Base-by-base conservation (phyloP, 345 rosid species). In the Turritis glabra region DNA sequence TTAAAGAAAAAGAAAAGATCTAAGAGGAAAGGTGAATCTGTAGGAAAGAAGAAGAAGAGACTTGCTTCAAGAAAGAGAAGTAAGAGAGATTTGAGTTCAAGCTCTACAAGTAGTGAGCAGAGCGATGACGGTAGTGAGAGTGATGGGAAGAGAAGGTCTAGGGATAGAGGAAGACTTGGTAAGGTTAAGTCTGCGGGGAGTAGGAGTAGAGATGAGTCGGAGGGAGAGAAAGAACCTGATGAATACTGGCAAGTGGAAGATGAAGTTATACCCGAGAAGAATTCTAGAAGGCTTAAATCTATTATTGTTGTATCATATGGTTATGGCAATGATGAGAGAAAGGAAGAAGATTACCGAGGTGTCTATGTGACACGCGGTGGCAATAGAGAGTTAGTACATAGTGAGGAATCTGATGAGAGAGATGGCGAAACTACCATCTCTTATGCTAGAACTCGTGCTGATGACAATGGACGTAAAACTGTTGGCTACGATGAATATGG, bases 261-360 rank as follows among this genome's bases (percentile, higher is more conserved):
- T 66, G 76, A 56, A 72, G 67, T 82, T 30, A 71, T 54, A 38
- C 21, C 69, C 5, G 83, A 75, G 65, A 74, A 64, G 70, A 75
- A 74, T 58, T 30, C 84, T 3, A 81, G 78, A 60, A 78, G 84
- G 75, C 82, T 86, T 73, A 89, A 79, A 70, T 91, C 97, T 18
- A 85, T 91, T 74, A 54, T 91, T 65, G 83, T 79, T 48, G 80
- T 83, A 53, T 19, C 67, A 3, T 62, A 47, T 70, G 63, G 38
- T 33, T 64, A 77, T 48, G 84, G 54, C 46, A 15, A 85, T 21
- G 83, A 74, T 50, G 83, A 82, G 67, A 77, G 80, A 44, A 83
- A 77, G 72, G 85, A 87, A 35, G 92, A 85, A 12, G 82, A 76
- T 79, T 84, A 85, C 67, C 74, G 77, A 13, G 85, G 82, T 64